Base-by-base conservation (phyloP, 768 basidiomycete species). In the Xerocomellus chrysenteron region DNA sequence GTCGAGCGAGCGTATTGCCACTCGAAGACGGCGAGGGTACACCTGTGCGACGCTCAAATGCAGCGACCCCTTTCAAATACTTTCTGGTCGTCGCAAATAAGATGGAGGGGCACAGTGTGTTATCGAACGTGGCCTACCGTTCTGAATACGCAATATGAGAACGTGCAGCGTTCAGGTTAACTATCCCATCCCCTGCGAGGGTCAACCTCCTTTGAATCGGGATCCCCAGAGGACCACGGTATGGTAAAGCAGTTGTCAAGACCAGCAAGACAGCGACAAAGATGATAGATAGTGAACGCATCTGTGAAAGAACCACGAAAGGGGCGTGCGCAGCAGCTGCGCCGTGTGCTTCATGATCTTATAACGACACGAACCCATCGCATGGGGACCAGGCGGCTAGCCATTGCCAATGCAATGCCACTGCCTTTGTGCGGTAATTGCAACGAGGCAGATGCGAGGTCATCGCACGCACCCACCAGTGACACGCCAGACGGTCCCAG, bases 21-120 rank as follows among this genome's bases (percentile, higher is more conserved):
- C 46, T 41, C 21, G 45, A 32, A 26, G 10, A 28, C 26, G 26
- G 26, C 26, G 26, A 28, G 26, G 26, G 9, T 19, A 10, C 21
- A 39, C 59, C 53, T 45, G 55, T 30, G 41, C 40, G 48, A 12
- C 44, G 46, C 37, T 53, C 50, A 4, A 61, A 54, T 5, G 59
- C 56, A 47, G 55, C 37, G 7, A 48, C 16, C 4, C 69, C 65
- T 37, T 41, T 11, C 11, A 44, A 33, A 40, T 68, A 61, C 49
- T 67, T 70, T 37, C 67, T 69, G 39, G 2, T 50, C 6, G 14
- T 28, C 17, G 41, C 7, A 49, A 30, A 55, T 61, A 19, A 67
- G 55, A 56, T 37, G 19, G 10, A 32, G 28, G 8, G 24, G 16
- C 13, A 45, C 11, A 8, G 11, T 4, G 11, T 1, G 7, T 26